Percentiles rank a stretch among this genome's conserved stretches.
phyloP scores from a whole-genome alignment of 371 early-diverging fungal species.

The Mortierella sp. region DNA sequence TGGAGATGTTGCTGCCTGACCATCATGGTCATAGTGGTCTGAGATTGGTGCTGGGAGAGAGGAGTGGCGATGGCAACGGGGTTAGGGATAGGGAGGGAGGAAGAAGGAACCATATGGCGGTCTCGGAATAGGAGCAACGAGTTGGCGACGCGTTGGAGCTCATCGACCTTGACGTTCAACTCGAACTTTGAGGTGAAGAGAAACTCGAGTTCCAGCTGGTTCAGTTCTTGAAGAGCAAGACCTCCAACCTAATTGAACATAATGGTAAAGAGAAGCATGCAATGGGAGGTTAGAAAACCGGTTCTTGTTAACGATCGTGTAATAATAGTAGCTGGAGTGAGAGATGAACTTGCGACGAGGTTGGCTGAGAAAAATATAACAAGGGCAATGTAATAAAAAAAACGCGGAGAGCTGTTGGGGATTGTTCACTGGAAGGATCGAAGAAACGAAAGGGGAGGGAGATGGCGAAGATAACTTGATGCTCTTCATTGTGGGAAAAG shows the following conservation, averaged over 20 bases:
- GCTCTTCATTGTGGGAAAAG: slow-evolving; percentile 4
- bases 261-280: background rate
- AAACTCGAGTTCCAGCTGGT: slow-evolving; percentile 91
- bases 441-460: slow-evolving; percentile 2
- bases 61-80: slow-evolving; percentile 15
- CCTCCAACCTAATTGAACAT: slow-evolving; percentile 82
- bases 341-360: background rate
- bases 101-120: slow-evolving; percentile 18
- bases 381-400: slow-evolving; percentile 9
- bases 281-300: slow-evolving; percentile 14
- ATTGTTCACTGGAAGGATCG: background rate
- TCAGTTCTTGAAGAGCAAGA: slow-evolving; percentile 85
- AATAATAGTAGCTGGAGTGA: background rate
- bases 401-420: background rate
- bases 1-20: slow-evolving; percentile 12
- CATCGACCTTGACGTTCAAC: slow-evolving; percentile 69
- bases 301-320: background rate
- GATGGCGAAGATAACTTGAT: background rate
- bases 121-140: slow-evolving; percentile 41
- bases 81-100: background rate
- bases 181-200: slow-evolving; percentile 87
- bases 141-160: slow-evolving; percentile 44
- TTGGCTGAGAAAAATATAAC: background rate
- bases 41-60: background rate
- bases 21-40: slow-evolving; percentile 11